Base-by-base conservation (phyloP, 2,329 filamentous ascomycete species). In the Paraconiothyrium brasiliense region DNA sequence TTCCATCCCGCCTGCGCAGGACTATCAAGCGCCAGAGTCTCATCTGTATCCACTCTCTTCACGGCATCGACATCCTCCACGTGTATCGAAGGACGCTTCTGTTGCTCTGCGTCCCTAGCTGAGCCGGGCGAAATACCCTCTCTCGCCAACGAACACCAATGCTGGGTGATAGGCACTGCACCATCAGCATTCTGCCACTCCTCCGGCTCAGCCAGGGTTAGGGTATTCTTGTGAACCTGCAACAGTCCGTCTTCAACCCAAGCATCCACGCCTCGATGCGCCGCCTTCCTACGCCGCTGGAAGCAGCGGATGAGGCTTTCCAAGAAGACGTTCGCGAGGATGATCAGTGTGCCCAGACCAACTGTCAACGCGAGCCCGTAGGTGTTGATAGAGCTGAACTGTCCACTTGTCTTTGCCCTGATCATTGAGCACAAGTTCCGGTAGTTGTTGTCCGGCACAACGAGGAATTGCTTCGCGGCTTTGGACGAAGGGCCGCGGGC, bases 161-260 rank as follows among this genome's bases (percentile, higher is more conserved):
- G 14, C 32, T 10, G 27, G 13, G 41, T 56, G 2, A 37, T 22
- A 16, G 54, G 54, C 32, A 56, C 54, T 10, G 54, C 27, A 22
- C 32, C 32, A 37, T 47, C 41, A 2, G 1, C 10, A 46, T 20
- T 20, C 54, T 22, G 7, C 54, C 54, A 56, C 41, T 35, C 41
- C n/a, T 56, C 54, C 10, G 3, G 6, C 30, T 37, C 43, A 41
- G 30, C 41, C 11, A 47, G 20, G 9, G 35, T 41, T 14, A 56
- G 6, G 1, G 39, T 56, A 1, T 8, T 34, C 32, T 43, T 47
- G 16, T 61, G 59, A 3, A 61, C 27, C 39, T 58, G 43, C n/a
- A 61, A 47, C 39, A 61, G 14, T 4, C 54, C 54, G 44, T 61
- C 59, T 39, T 54, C 46, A 44, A 57, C 43, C 59, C 59, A 61